phyloP scores from a whole-genome alignment of 495 filamentous ascomycete species.

The Podospora pseudocomata region DNA sequence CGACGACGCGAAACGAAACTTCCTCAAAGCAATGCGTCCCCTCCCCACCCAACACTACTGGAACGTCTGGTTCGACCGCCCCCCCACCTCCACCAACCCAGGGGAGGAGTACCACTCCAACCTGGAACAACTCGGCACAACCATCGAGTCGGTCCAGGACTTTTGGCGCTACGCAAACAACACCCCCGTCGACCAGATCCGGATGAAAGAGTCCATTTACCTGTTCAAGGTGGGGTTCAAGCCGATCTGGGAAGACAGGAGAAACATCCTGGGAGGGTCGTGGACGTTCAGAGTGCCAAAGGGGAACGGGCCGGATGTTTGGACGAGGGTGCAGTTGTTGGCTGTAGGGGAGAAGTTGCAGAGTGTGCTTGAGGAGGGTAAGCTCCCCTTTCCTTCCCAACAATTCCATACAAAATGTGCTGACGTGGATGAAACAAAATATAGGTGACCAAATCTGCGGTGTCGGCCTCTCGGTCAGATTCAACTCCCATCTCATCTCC shows the following conservation, averaged over 20 bases:
- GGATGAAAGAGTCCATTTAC: conserved; percentile 77
- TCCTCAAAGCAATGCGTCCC: conserved; percentile 56
- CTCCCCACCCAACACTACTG: conserved; percentile 59
- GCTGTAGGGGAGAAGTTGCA: conserved; percentile 83
- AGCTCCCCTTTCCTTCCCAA: conserved; percentile 20
- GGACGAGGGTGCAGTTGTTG: conserved; percentile 73
- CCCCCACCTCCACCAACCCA: not conserved
- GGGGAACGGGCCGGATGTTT: conserved; percentile 65
- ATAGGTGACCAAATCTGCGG: conserved; percentile 78
- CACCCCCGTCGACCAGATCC: conserved; percentile 70
- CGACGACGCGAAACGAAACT: conserved; percentile 57
- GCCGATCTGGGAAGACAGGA: conserved; percentile 86
- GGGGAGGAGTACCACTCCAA: conserved; percentile 55
- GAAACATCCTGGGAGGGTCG: conserved; percentile 74
- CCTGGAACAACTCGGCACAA: conserved; percentile 62
- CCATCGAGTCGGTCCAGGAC: conserved; percentile 69
- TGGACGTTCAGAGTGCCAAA: conserved; percentile 89
- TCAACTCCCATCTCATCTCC: conserved; percentile 72
- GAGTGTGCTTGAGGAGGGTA: conserved; percentile 67
- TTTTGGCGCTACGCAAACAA: conserved; percentile 93
- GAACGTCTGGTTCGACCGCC: conserved; percentile 57
- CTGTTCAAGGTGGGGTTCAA: conserved; percentile 83
- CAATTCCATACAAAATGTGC: not conserved
- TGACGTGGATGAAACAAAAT: too few species aligned
- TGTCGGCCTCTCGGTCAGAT: conserved; percentile 66